These are phyloP conservation scores for Epichloe uncinata DNA, from an alignment of 2,329 filamentous ascomycete genomes.

Conservation along the genomic window DNA sequence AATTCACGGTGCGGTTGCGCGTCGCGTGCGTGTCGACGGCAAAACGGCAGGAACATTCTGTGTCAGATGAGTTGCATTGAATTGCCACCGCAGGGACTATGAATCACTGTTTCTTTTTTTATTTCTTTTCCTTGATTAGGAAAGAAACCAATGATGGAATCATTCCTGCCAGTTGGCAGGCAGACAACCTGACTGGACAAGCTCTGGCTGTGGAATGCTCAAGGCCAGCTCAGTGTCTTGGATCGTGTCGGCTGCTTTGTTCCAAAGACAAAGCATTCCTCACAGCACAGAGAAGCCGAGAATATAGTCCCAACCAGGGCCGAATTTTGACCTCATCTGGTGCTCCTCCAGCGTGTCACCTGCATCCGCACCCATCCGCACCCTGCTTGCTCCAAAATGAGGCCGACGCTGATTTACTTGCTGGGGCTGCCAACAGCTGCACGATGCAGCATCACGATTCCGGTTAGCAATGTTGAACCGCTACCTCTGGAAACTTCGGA, in stretches of 20 bases:
- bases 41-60: too few relatives aligned
- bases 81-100: too few relatives aligned
- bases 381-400: slow-evolving; percentile 1
- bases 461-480: slow-evolving; percentile 14
- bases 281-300: not conserved
- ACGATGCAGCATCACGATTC: slow-evolving; percentile 10
- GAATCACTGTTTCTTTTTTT: not conserved
- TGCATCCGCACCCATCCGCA: not conserved
- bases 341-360: not conserved
- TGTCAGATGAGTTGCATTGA: too few relatives aligned
- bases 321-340: not conserved
- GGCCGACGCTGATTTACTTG: not conserved
- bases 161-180: too few relatives aligned
- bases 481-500: slow-evolving; percentile 13
- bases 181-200: not conserved
- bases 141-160: too few relatives aligned
- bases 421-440: slow-evolving; percentile 4
- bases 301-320: not conserved
- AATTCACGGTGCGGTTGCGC: too few relatives aligned
- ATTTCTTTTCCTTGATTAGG: not conserved
- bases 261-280: not conserved
- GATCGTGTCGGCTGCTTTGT: not conserved
- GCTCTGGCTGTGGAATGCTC: not conserved
- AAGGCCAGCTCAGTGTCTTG: not conserved
- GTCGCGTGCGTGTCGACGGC: too few relatives aligned